Conservation (phyloP, 441 rosid species). For the Euphorbia corollata region DNA sequence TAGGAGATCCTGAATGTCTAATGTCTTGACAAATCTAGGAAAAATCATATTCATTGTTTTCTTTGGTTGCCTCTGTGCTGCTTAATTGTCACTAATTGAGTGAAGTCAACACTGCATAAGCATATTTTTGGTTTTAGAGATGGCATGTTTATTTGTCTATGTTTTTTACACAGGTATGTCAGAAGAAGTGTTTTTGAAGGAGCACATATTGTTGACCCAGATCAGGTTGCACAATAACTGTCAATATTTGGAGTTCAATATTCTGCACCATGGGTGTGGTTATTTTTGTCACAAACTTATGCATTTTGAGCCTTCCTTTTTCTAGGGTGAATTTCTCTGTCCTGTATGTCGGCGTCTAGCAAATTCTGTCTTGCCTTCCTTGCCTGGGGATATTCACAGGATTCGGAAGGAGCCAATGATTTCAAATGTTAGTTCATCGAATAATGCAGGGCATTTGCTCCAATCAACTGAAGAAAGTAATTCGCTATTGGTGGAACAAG, state of each 20-base stretch:
- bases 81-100: neutral
- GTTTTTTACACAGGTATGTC: slow-evolving; percentile 38
- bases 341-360: slow-evolving; percentile 93
- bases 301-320: slow-evolving; percentile 22
- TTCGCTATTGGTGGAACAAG: slow-evolving; percentile 51
- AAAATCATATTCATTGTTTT: neutral
- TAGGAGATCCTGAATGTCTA: neutral
- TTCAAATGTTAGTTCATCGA: slow-evolving; percentile 25
- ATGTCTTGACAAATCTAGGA: neutral
- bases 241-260: slow-evolving; percentile 4
- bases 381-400: slow-evolving; percentile 44
- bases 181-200: slow-evolving; percentile 89
- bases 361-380: slow-evolving; percentile 73
- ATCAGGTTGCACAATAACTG: slow-evolving; percentile 45
- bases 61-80: neutral
- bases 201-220: slow-evolving; percentile 73
- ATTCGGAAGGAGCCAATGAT: slow-evolving; percentile 44
- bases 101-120: slow-evolving; percentile 2
- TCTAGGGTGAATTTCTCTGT: slow-evolving; percentile 94
- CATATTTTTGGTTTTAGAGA: slow-evolving; percentile 13
- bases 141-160: neutral
- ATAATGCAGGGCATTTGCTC: slow-evolving; percentile 21
- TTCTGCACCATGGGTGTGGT: slow-evolving; percentile 13
- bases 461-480: slow-evolving; percentile 24
- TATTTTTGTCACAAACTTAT: neutral